phyloP scores from a whole-genome alignment of 768 basidiomycete species.

The Lactifluus piperatus region DNA sequence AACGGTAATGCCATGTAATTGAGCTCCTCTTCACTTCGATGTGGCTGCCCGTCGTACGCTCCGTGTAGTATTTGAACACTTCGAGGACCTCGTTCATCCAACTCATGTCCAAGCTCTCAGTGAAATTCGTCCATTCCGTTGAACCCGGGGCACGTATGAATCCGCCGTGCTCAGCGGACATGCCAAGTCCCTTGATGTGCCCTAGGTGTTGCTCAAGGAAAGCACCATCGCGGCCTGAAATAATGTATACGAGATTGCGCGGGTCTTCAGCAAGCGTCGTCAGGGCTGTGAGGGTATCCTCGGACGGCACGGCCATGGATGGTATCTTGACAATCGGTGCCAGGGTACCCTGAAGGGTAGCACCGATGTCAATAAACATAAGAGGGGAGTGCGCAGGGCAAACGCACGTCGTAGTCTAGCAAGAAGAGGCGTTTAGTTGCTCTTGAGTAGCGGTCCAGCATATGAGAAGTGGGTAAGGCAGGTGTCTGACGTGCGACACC shows the following conservation, averaged over 20 bases:
- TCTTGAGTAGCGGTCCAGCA: slow-evolving; percentile 51
- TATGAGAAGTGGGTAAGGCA: slow-evolving; percentile 51
- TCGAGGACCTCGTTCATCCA: slow-evolving; percentile 97
- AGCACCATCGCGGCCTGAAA: slow-evolving; percentile 88
- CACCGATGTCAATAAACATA: background rate
- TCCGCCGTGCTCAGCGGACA: slow-evolving; percentile 94
- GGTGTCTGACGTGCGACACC: slow-evolving; percentile 81
- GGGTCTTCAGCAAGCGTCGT: slow-evolving; percentile 67
- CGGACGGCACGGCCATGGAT: slow-evolving; percentile 75
- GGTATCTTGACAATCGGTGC: slow-evolving; percentile 96
- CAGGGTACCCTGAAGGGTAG: slow-evolving; percentile 66
- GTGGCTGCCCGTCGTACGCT: slow-evolving; percentile 92
- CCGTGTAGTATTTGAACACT: slow-evolving; percentile 94
- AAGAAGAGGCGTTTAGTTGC: slow-evolving; percentile 83
- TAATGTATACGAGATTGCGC: slow-evolving; percentile 90
- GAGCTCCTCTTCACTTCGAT: slow-evolving; percentile 97
- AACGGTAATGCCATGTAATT: slow-evolving; percentile 97
- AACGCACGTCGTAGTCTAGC: slow-evolving; percentile 90
- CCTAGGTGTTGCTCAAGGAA: slow-evolving; percentile 93
- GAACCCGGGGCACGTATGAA: slow-evolving; percentile 73
- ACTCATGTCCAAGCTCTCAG: slow-evolving; percentile 88
- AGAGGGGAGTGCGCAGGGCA: background rate
- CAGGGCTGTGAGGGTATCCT: slow-evolving; percentile 66
- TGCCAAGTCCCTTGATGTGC: slow-evolving; percentile 70
- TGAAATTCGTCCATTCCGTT: slow-evolving; percentile 76